These are phyloP conservation scores for Xylaria bambusicola DNA, from an alignment of 495 filamentous ascomycete species.

Conservation along the genomic window DNA sequence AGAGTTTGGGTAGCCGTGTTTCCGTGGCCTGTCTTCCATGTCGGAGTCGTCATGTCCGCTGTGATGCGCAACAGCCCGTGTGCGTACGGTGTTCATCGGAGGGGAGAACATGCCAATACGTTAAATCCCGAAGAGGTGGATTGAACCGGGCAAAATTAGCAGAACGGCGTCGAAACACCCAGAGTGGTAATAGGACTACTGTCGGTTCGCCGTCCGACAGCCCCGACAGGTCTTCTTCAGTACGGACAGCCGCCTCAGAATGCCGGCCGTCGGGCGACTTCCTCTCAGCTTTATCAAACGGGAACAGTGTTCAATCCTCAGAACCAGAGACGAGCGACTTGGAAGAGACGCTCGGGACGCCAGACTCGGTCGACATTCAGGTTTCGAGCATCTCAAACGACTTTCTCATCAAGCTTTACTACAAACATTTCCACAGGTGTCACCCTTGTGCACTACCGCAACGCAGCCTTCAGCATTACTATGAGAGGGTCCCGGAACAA, in stretches of 20 bases:
- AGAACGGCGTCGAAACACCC: conserved; percentile 28
- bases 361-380: background rate
- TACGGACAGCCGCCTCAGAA: background rate
- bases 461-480: conserved; percentile 29
- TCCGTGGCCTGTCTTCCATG: conserved; percentile 59
- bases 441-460: conserved; percentile 59
- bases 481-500: conserved; percentile 10
- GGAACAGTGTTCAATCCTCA: background rate
- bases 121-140: conserved; percentile 51
- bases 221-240: conserved; percentile 11
- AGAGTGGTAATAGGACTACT: conserved; percentile 23
- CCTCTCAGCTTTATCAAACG: background rate
- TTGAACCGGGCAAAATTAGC: conserved; percentile 31
- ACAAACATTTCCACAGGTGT: conserved; percentile 56
- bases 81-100: conserved; percentile 46
- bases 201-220: conserved; percentile 23
- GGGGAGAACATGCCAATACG: conserved; percentile 49
- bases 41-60: conserved; percentile 58
- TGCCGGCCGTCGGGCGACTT: background rate
- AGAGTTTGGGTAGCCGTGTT: conserved; percentile 33
- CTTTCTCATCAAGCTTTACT: conserved; percentile 51
- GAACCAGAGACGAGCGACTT: background rate
- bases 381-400: conserved; percentile 26
- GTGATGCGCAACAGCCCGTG: conserved; percentile 51
- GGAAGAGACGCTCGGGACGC: background rate